Conservation (phyloP, 305 asterid species). For the Solanum hybrid region DNA sequence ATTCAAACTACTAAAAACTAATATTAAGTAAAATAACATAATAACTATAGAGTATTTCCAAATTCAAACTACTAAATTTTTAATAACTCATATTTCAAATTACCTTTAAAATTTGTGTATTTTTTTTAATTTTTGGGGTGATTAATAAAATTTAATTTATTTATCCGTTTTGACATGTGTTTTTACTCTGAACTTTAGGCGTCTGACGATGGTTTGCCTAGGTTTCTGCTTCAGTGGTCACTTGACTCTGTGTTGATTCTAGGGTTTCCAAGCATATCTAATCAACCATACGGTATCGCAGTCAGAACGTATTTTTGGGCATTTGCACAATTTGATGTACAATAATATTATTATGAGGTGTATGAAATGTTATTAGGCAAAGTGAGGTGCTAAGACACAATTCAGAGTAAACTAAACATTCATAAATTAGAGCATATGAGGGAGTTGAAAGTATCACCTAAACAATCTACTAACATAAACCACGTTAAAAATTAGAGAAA, state of each 20-base stretch:
- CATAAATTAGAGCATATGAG: not conserved
- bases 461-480: not conserved
- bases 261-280: too few relatives aligned
- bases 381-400: not conserved
- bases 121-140: too few relatives aligned
- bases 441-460: not conserved
- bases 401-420: not conserved
- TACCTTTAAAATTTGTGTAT: not conserved
- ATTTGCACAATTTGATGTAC: not conserved
- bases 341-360: not conserved
- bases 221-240: too few relatives aligned
- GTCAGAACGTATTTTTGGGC: not conserved
- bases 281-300: too few relatives aligned
- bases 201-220: too few relatives aligned
- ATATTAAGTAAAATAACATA: not conserved
- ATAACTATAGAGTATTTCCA: not conserved
- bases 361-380: not conserved
- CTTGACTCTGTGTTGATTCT: too few relatives aligned
- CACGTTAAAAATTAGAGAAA: not conserved
- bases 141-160: too few relatives aligned
- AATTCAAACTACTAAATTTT: not conserved
- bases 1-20: not conserved
- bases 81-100: not conserved
- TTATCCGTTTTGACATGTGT: too few relatives aligned
- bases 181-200: too few relatives aligned